Base-by-base conservation (phyloP, 495 filamentous ascomycete genomes). In the Talaromyces wortmannii region DNA sequence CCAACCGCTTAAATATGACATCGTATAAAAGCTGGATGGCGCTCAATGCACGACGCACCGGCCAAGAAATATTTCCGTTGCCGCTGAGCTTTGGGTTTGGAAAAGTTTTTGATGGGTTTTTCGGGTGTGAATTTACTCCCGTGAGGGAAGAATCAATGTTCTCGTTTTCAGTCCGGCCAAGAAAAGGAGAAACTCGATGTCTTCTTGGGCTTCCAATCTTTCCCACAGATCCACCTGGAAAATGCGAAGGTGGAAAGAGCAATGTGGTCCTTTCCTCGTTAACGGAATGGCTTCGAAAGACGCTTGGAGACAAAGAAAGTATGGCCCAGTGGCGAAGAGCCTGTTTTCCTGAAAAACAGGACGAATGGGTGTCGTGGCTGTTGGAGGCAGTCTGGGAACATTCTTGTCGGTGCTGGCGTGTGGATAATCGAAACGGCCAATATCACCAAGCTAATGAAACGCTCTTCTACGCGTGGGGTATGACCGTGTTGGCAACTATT, bases 81-180 rank as follows among this genome's bases (percentile, higher is more conserved):
- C 33, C 45, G 6, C 23, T 59, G 23, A 52, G 45, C 31, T 53
- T 48, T 44, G 57, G 57, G 2, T 59, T 59, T 42, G 57, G 57
- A 10, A 31, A 30, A 10, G 11, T 13, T 16, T 59, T 59, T 15
- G 11, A 17, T 36, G 31, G 48, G 16, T 48, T 59, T 15, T n/a
- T 17, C 4, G 57, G 52, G 1, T 7, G 47, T 15, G 53, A 40
- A 30, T 55, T 56, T 40, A 15, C 18, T 12, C 52, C 56, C 1
- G 42, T 2, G 43, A 52, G 18, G n/a, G 12, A 46, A 13, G 46
- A 59, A 31, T 15, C 33, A 42, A 13, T 23, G 7, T 31, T 23
- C 11, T 55, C 32, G 31, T 15, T 32, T 15, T 10, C 42, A 11
- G 7, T 59, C 3, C 15, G 15, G 12, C 16, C 12, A 1, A 36